A percentile compares a stretch with the other conserved stretches of the same genome.
phyloP scores from a whole-genome alignment of 139 green algal genomes.

The Auxenochlorella pyrenoidosa region DNA sequence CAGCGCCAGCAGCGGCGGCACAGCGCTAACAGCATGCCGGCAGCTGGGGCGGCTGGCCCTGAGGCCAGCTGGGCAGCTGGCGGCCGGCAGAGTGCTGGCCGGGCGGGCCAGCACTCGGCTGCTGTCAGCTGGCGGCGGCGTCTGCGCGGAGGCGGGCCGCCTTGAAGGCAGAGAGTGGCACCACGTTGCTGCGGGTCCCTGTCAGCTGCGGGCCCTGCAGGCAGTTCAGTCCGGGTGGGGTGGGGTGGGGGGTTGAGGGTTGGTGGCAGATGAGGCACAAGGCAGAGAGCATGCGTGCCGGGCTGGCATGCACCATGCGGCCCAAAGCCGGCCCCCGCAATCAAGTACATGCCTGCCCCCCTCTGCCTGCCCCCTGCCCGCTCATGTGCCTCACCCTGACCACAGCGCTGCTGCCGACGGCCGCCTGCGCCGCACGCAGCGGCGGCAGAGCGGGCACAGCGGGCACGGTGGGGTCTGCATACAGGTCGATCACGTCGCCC shows the following conservation, averaged over 20 bases:
- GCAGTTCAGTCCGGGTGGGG: no score
- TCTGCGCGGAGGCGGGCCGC: neutral
- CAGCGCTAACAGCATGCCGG: neutral
- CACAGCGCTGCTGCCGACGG: neutral
- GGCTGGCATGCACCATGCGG: no score
- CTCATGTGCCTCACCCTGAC: neutral
- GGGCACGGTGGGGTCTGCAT: neutral
- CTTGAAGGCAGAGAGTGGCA: neutral
- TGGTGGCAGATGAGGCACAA: neutral
- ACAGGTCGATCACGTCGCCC: slow-evolving; percentile 47
- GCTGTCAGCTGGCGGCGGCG: neutral
- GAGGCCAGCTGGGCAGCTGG: no score
- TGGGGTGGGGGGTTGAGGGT: neutral
- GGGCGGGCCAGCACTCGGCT: no score
- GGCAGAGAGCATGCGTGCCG: neutral
- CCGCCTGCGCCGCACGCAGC: neutral
- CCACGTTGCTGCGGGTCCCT: slow-evolving; percentile 23
- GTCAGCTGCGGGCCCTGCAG: neutral
- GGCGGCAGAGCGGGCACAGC: neutral
- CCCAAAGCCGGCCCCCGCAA: no score
- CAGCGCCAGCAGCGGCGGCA: neutral
- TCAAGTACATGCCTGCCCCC: no score
- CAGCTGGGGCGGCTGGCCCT: neutral
- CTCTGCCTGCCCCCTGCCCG: neutral
- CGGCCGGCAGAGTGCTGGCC: no score